These are phyloP conservation scores for Hymenoscyphus fraxineus DNA, from an alignment of 2,329 filamentous ascomycete genomes.

Conservation along the genomic window DNA sequence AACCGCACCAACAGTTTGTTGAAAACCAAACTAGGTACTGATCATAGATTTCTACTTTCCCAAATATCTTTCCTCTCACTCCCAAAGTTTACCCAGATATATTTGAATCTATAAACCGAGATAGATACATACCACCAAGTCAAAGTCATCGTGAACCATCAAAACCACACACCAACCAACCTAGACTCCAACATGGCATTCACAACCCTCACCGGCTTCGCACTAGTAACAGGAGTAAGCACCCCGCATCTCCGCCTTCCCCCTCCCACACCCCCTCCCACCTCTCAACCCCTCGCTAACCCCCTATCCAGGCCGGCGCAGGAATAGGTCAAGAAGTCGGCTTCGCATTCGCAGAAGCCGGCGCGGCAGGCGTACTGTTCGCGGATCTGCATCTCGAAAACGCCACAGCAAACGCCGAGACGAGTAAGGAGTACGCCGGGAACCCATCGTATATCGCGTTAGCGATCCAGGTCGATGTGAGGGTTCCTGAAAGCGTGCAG, in stretches of 20 bases:
- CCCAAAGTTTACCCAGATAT: too few species aligned
- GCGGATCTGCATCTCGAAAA: slow-evolving; percentile 26
- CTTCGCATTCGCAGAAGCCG: slow-evolving; percentile 5
- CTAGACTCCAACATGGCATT: background rate
- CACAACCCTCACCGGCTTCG: background rate
- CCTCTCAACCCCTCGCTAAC: background rate
- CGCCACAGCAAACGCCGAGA: slow-evolving; percentile 23
- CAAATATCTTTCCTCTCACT: too few species aligned
- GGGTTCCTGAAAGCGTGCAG: slow-evolving; percentile 23
- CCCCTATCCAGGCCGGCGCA: background rate
- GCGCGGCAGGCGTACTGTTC: slow-evolving; percentile 22
- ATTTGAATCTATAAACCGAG: too few species aligned
- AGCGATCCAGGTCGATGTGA: slow-evolving; percentile 29
- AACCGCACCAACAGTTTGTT: too few species aligned
- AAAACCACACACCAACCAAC: too few species aligned
- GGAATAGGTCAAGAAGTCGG: slow-evolving; percentile 6
- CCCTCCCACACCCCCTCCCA: background rate
- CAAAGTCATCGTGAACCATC: too few species aligned
- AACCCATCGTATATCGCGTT: slow-evolving; percentile 27
- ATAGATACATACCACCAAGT: too few species aligned
- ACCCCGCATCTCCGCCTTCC: background rate
- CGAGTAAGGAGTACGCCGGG: slow-evolving; percentile 28
- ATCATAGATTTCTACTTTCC: too few species aligned
- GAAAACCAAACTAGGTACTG: too few species aligned
- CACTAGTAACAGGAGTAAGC: background rate